phyloP scores from a whole-genome alignment of 768 basidiomycete species.

The Serendipita indica region DNA sequence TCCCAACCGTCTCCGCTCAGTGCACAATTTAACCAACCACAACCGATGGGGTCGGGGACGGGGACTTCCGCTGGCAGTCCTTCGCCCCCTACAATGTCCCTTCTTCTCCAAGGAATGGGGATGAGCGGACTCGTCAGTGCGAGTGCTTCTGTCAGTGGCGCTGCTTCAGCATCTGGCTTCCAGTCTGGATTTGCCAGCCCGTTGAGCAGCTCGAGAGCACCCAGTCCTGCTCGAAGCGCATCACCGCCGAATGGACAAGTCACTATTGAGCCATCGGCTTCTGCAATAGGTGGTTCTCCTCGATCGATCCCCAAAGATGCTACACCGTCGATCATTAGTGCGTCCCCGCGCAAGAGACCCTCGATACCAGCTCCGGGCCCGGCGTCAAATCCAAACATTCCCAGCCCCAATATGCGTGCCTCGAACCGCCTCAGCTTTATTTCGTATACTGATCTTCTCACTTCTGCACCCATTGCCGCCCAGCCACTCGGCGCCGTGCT shows the following conservation, averaged over 20 bases:
- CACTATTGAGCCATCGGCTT: background rate
- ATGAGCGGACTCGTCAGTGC: slow-evolving; percentile 6
- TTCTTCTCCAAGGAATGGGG: slow-evolving; percentile 1
- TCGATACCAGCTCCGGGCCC: background rate
- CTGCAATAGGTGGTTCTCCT: background rate
- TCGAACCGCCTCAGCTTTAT: slow-evolving; percentile 75
- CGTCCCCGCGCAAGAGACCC: background rate
- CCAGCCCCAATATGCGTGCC: slow-evolving; percentile 15
- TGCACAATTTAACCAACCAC: background rate
- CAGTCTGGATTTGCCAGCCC: slow-evolving; percentile 5
- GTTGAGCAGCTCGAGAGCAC: slow-evolving; percentile 3
- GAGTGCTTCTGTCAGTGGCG: slow-evolving; percentile 6
- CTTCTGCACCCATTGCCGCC: slow-evolving; percentile 57
- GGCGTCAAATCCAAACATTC: background rate
- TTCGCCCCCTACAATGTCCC: slow-evolving; percentile 4
- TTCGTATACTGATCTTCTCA: slow-evolving; percentile 72
- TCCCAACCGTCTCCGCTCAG: background rate
- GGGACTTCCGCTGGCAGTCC: slow-evolving; percentile 5
- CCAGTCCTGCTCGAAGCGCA: slow-evolving; percentile 4
- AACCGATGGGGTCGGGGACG: background rate
- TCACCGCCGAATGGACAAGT: background rate
- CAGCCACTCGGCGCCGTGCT: slow-evolving; percentile 63
- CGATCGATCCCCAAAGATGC: background rate
- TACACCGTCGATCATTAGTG: background rate
- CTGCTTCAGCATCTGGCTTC: slow-evolving; percentile 1